Conservation (phyloP, 306 rosid genomes). For the Rubus parviflorus region DNA sequence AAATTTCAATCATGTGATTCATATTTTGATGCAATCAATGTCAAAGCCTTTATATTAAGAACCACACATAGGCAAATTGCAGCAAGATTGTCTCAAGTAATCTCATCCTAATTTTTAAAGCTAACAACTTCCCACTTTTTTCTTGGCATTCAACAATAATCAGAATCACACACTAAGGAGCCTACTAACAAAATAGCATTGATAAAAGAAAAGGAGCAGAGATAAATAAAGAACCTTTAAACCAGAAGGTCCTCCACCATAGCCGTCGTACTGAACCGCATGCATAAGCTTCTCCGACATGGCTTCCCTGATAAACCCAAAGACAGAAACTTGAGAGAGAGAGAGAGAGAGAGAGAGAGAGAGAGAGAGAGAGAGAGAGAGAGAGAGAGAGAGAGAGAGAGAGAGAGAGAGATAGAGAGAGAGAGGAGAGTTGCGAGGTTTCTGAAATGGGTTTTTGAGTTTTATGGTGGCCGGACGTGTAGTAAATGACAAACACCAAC, state of each 20-base stretch:
- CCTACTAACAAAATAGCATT: background rate
- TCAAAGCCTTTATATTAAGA: background rate
- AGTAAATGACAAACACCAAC: background rate
- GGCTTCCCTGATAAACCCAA: background rate
- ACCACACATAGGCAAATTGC: background rate
- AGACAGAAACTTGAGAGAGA: background rate
- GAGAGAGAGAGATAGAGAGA: background rate
- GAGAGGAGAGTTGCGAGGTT: background rate
- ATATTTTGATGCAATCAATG: background rate
- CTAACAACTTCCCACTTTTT: background rate
- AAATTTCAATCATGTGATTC: background rate
- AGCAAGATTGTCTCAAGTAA: background rate
- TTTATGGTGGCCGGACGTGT: background rate
- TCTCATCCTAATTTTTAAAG: background rate
- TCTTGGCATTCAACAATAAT: background rate
- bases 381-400: background rate
- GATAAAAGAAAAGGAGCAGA: background rate
- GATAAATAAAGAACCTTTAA: conserved; percentile 44
- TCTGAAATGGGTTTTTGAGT: background rate
- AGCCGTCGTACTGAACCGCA: conserved; percentile 56
- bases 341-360: background rate
- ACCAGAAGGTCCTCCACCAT: conserved; percentile 66
- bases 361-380: background rate
- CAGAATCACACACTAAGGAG: background rate
- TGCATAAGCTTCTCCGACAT: conserved; percentile 55